Percentiles rank a stretch among this genome's conserved stretches.
Conservation (phyloP, 192 early-diverging fungal species). For the Mortierella antarctica region DNA sequence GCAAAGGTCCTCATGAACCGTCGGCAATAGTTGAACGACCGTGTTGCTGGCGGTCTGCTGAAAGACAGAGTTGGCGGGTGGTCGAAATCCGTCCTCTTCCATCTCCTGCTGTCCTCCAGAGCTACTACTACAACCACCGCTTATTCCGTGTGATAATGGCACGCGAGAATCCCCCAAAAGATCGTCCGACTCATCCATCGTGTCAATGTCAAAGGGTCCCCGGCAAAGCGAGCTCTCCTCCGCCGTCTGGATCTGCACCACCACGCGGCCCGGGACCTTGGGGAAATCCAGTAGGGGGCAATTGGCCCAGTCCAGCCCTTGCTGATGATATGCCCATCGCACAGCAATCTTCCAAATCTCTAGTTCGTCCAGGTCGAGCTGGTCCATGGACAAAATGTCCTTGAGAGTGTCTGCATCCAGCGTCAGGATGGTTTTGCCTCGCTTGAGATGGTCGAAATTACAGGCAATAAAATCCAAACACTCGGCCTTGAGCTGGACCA, state of each 20-base stretch:
- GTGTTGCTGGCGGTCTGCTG: conserved; percentile 10
- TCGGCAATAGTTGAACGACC: conserved; percentile 8
- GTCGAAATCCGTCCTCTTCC: conserved; percentile 34
- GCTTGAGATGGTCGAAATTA: conserved; percentile 41
- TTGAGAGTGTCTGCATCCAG: conserved; percentile 35
- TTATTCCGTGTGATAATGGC: not conserved
- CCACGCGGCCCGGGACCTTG: conserved; percentile 31
- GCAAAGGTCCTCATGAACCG: conserved; percentile 33
- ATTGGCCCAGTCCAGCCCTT: conserved; percentile 34
- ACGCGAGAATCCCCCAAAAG: conserved; percentile 1
- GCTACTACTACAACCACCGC: not conserved
- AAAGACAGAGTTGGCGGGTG: conserved; percentile 33
- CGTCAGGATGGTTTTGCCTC: conserved; percentile 27
- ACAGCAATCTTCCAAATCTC: conserved; percentile 55
- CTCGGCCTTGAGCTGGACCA: conserved; percentile 22
- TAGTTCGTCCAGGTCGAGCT: conserved; percentile 47
- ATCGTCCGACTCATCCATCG: conserved; percentile 6
- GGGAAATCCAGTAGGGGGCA: conserved; percentile 44
- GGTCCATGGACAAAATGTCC: conserved; percentile 48
- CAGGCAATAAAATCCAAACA: conserved; percentile 47
- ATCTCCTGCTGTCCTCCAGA: not conserved
- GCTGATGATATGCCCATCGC: conserved; percentile 37
- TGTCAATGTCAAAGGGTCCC: not conserved
- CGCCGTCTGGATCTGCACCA: conserved; percentile 16
- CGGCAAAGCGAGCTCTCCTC: not conserved